phyloP scores from a whole-genome alignment of 352 stramenopile species.

The Plasmopara viticola region DNA sequence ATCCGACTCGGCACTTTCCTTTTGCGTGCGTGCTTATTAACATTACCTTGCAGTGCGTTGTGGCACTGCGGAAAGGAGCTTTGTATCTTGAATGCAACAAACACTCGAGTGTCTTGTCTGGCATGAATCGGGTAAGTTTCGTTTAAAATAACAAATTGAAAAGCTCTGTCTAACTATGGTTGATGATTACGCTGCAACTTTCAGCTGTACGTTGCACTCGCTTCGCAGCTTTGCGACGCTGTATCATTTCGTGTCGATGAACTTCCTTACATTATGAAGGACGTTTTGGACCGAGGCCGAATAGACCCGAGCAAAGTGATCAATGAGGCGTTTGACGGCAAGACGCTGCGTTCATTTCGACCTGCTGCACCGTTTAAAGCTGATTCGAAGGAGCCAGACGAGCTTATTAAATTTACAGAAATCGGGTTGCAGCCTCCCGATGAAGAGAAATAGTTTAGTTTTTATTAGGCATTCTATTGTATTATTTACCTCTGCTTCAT shows the following conservation, averaged over 20 bases:
- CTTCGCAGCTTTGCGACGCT: conserved; percentile 33
- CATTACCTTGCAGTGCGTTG: conserved; percentile 58
- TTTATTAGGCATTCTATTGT: background rate
- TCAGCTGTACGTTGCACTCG: conserved; percentile 45
- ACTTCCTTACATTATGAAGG: conserved; percentile 57
- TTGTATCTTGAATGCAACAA: conserved; percentile 71
- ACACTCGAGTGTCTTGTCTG: conserved; percentile 40
- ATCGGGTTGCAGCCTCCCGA: conserved; percentile 53
- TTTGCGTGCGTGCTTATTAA: conserved; percentile 75
- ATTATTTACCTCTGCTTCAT: background rate
- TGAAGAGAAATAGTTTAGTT: conserved; percentile 11
- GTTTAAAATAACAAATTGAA: no score
- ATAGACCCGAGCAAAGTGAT: conserved; percentile 34
- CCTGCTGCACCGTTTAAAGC: conserved; percentile 5
- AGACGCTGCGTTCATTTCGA: conserved; percentile 9
- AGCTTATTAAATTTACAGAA: conserved; percentile 54
- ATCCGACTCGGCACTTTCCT: conserved; percentile 61
- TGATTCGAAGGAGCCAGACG: conserved; percentile 17
- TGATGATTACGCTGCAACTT: background rate
- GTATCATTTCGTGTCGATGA: conserved; percentile 36
- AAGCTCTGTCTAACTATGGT: background rate
- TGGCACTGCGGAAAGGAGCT: conserved; percentile 54
- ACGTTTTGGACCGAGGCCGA: conserved; percentile 41
- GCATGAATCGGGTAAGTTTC: conserved; percentile 42
- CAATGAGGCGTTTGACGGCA: conserved; percentile 26